A percentile compares a stretch with the other conserved stretches of the same genome.
Conservation (phyloP, 768 basidiomycete genomes). For the Rhizopogon roseolus region DNA sequence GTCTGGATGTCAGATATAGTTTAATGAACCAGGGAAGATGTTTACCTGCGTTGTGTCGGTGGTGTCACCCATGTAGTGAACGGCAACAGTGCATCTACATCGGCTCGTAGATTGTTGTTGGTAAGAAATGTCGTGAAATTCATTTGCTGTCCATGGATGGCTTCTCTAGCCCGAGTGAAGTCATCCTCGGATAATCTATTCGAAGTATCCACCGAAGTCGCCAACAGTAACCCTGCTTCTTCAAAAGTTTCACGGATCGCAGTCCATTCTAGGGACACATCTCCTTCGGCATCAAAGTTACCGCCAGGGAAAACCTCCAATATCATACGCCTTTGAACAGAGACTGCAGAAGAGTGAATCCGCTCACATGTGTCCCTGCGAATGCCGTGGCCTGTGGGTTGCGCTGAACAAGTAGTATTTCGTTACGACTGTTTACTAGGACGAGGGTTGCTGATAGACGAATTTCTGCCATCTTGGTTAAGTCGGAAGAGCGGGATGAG, state of each 20-base stretch:
- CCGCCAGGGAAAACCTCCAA: constrained; percentile 74
- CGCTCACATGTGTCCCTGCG: constrained; percentile 59
- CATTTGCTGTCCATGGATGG: constrained; percentile 48
- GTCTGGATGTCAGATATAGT: constrained; percentile 3
- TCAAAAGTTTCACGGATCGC: constrained; percentile 78
- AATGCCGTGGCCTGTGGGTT: constrained; percentile 62
- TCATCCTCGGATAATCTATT: constrained; percentile 25
- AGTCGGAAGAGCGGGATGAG: background rate
- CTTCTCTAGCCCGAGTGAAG: constrained; percentile 50
- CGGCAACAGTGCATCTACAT: constrained; percentile 47
- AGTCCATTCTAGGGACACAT: constrained; percentile 50
- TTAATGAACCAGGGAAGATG: background rate
- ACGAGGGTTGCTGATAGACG: constrained; percentile 66
- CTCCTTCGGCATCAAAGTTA: constrained; percentile 59
- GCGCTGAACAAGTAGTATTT: constrained; percentile 65
- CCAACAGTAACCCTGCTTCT: constrained; percentile 64
- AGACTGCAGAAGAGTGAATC: background rate
- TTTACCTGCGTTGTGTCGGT: constrained; percentile 43
- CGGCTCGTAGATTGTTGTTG: constrained; percentile 38
- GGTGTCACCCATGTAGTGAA: constrained; percentile 79
- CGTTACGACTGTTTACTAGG: constrained; percentile 60
- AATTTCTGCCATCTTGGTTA: constrained; percentile 22
- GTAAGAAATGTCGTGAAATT: constrained; percentile 51
- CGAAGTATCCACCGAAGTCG: constrained; percentile 28
- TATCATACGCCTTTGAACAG: constrained; percentile 1